These are phyloP conservation scores for Russula olivacea DNA, from an alignment of 768 basidiomycete genomes.

Conservation along the genomic window DNA sequence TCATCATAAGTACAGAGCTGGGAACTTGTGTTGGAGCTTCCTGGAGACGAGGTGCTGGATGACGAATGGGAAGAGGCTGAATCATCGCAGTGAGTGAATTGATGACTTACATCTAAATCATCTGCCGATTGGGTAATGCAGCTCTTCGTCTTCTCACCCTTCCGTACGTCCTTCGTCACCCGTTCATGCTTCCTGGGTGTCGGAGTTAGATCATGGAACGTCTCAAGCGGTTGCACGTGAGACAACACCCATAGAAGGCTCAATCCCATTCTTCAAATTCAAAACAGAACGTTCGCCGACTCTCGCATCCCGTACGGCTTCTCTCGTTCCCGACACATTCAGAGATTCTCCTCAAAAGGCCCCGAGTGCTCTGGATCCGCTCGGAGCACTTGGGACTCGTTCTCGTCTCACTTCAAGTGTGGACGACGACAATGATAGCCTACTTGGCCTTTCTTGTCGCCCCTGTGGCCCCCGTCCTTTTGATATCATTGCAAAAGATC, in stretches of 20 bases:
- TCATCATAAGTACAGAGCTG: conserved; percentile 1
- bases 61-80: conserved; percentile 5
- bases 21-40: conserved; percentile 14
- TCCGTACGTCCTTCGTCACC: conserved; percentile 3
- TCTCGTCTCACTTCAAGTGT: conserved; percentile 51
- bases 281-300: conserved; percentile 1
- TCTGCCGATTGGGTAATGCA: neutral
- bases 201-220: neutral
- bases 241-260: neutral
- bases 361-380: neutral
- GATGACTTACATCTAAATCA: neutral
- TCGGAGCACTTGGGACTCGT: conserved; percentile 39
- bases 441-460: conserved; percentile 55
- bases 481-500: conserved; percentile 55
- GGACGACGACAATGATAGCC: conserved; percentile 27
- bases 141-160: neutral
- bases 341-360: neutral
- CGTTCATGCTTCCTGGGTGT: neutral
- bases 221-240: neutral
- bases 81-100: conserved; percentile 5
- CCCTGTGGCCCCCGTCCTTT: conserved; percentile 59
- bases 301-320: neutral
- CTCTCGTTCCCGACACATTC: neutral
- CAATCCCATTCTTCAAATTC: neutral
- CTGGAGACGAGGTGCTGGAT: neutral